phyloP scores from a whole-genome alignment of 2,329 filamentous ascomycete genomes.

The Aspergillus pseudotamarii region DNA sequence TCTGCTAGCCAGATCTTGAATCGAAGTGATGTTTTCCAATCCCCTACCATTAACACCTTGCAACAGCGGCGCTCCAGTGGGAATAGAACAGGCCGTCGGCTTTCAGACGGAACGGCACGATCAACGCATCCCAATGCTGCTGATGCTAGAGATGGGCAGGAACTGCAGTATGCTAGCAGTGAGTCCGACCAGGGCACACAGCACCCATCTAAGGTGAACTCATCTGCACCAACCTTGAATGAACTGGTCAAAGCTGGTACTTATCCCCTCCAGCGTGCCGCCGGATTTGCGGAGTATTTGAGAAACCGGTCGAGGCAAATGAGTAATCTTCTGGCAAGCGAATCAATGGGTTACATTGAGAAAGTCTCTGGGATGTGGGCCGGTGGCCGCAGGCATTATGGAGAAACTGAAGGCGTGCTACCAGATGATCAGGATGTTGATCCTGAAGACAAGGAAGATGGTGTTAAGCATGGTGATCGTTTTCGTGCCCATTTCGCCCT shows the following conservation, averaged over 20 bases:
- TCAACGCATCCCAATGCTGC: conserved; percentile 29
- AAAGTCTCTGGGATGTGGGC: conserved; percentile 98
- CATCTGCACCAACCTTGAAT: conserved; percentile 57
- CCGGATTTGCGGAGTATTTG: conserved; percentile 79
- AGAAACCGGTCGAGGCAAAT: conserved; percentile 78
- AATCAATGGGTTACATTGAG: conserved; percentile 94
- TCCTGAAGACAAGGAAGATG: conserved; percentile 58
- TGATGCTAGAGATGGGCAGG: conserved; percentile 17
- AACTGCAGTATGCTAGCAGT: conserved; percentile 19
- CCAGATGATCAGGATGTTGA: conserved; percentile 66
- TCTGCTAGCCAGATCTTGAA: conserved; percentile 90
- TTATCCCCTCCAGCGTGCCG: conserved; percentile 81
- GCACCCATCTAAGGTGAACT: conserved; percentile 22
- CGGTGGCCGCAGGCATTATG: conserved; percentile 86
- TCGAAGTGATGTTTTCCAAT: conserved; percentile 85
- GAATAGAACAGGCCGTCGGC: conserved; percentile 29
- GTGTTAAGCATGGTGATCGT: conserved; percentile 61
- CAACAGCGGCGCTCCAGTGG: conserved; percentile 31
- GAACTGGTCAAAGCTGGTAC: conserved; percentile 64
- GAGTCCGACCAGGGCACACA: conserved; percentile 29
- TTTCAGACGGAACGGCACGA: conserved; percentile 41
- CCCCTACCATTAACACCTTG: conserved; percentile 64
- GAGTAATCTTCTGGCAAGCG: conserved; percentile 78
- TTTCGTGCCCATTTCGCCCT: conserved; percentile 90
- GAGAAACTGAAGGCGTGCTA: conserved; percentile 67